phyloP scores from a whole-genome alignment of 2,329 filamentous ascomycete species.

The Colletotrichum euphorbiae region DNA sequence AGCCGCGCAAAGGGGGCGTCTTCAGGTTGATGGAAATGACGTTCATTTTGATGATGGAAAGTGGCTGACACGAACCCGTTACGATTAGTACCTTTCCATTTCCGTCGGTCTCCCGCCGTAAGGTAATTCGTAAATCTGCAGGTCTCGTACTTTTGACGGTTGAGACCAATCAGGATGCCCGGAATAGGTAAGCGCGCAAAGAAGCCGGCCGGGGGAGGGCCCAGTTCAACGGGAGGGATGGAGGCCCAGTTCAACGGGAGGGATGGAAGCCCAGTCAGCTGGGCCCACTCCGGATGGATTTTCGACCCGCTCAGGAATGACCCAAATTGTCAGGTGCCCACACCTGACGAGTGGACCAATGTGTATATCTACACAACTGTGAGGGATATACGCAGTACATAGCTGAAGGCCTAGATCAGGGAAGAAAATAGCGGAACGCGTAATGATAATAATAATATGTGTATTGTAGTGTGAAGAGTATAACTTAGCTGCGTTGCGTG shows the following conservation, averaged over 20 bases:
- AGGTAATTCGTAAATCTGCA: constrained; percentile 14
- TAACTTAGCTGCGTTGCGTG: no score
- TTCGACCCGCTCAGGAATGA: constrained; percentile 23
- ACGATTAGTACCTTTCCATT: neutral
- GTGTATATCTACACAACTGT: no score
- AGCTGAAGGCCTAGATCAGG: no score
- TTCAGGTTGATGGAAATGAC: neutral
- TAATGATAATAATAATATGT: no score
- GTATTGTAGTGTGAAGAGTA: no score
- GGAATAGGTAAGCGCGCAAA: neutral
- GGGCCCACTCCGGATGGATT: constrained; percentile 28
- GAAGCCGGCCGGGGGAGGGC: constrained; percentile 1
- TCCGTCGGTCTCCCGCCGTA: neutral
- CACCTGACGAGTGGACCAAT: no score
- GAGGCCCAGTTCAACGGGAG: constrained; percentile 2
- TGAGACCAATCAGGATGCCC: neutral
- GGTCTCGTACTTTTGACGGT: constrained; percentile 2
- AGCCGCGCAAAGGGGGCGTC: neutral
- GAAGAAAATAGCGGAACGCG: no score
- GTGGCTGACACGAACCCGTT: constrained; percentile 1
- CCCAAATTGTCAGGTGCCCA: no score
- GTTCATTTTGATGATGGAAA: neutral
- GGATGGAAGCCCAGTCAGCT: constrained; percentile 28
- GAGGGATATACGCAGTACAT: no score
- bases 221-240: constrained; percentile 15